Evolutionary conservation across 139 green algal genomes (phyloP).

Genomic region (Gonium pectorale): DNA sequence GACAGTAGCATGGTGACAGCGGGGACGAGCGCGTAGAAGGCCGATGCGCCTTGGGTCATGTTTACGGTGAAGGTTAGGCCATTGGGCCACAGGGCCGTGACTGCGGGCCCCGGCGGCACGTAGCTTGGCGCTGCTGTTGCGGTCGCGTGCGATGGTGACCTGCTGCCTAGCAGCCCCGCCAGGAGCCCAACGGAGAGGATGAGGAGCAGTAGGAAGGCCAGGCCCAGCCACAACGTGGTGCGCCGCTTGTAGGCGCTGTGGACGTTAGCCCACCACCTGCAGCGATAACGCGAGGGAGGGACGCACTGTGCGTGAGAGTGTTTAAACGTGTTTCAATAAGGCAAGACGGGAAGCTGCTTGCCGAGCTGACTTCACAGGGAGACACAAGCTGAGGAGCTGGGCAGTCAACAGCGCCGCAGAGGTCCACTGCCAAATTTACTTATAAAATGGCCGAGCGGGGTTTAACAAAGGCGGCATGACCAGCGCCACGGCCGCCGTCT

Average conservation of each 20-base stretch:
- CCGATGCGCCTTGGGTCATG: conserved; percentile 1
- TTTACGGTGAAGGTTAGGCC: conserved; percentile 11
- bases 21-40: conserved; percentile 5
- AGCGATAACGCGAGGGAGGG: too few species aligned
- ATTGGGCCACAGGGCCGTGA: background rate
- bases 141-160: background rate
- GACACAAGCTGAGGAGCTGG: too few species aligned
- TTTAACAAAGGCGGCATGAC: conserved; percentile 20
- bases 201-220: background rate
- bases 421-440: too few species aligned
- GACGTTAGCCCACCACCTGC: conserved; percentile 50
- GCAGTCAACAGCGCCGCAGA: too few species aligned
- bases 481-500: conserved; percentile 8
- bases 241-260: background rate
- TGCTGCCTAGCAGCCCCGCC: conserved; percentile 9
- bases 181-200: conserved; percentile 27
- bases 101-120: background rate
- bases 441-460: conserved; percentile 30
- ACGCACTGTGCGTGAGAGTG: too few species aligned
- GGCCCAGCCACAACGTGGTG: background rate
- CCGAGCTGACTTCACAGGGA: too few species aligned
- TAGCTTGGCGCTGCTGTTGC: background rate
- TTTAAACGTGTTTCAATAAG: too few species aligned
- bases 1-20: background rate
- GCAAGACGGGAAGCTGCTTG: too few species aligned